A percentile compares a stretch with the other conserved stretches of the same genome.
These are phyloP conservation scores for Lachnellula subtilissima DNA, from an alignment of 2,329 filamentous ascomycete genomes.

Conservation along the genomic window DNA sequence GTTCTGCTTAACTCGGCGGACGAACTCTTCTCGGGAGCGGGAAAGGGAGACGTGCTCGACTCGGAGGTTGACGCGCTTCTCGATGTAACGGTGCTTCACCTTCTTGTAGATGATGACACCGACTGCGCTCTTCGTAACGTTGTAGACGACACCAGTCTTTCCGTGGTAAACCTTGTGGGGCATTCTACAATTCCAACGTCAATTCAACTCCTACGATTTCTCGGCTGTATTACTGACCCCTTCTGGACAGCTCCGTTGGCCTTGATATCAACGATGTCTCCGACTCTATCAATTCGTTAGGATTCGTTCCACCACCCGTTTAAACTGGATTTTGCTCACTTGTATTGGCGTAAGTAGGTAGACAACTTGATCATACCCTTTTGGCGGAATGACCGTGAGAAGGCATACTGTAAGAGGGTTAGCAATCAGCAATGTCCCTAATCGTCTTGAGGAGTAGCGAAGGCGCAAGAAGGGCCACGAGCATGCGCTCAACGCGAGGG, in stretches of 20 bases:
- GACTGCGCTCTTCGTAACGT: conserved; percentile 96
- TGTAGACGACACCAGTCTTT: conserved; percentile 98
- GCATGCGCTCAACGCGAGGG: not conserved
- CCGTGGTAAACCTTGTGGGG: conserved; percentile 99
- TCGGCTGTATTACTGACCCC: conserved; percentile 41
- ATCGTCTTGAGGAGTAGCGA: conserved; percentile 3
- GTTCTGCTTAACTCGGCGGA: conserved; percentile 94
- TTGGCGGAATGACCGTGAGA: conserved; percentile 90
- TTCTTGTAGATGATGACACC: conserved; percentile 99
- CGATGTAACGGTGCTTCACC: conserved; percentile 98
- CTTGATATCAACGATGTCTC: conserved; percentile 98
- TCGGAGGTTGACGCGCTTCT: conserved; percentile 99
- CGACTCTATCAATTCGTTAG: conserved; percentile 64
- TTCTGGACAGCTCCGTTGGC: conserved; percentile 98
- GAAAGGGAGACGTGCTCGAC: conserved; percentile 95
- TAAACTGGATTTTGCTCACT: conserved; percentile 48
- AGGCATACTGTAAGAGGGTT: conserved; percentile 63
- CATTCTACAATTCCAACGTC: conserved; percentile 57
- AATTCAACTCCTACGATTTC: not conserved
- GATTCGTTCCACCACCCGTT: conserved; percentile 12
- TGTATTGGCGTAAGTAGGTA: conserved; percentile 94
- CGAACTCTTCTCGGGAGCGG: conserved; percentile 93
- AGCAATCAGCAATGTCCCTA: conserved; percentile 1
- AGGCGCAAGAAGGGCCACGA: not conserved
- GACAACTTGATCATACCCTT: conserved; percentile 90